Base-by-base conservation (phyloP, 2,329 filamentous ascomycete species). In the Waltergamsia citrina region DNA sequence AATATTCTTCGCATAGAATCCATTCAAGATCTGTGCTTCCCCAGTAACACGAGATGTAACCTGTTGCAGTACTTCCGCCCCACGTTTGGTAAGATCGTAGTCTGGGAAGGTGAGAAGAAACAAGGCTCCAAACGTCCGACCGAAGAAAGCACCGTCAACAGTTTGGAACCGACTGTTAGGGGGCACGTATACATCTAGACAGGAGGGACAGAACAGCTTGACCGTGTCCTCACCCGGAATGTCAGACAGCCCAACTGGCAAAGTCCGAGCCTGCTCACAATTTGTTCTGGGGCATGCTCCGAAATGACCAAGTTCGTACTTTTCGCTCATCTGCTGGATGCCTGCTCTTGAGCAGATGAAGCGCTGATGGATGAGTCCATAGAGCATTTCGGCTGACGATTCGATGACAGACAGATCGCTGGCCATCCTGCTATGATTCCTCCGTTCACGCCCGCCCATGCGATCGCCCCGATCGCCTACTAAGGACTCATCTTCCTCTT, bases 21-120 rank as follows among this genome's bases (percentile, higher is more conserved):
- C 92, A 56, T 98, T 96, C 49, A 96, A 77, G 42, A 71, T 65
- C 7, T 54, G 53, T 15, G 74, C 69, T 18, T 66, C 62, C 3
- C 55, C 55, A 25, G 57, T 40, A 22, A 58, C 43, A 15, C 55
- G 51, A 20, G 59, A 51, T 33, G 45, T 48, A 18, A 44, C 41
- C 43, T 45, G 47, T 42, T 58, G 56, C 36, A 81, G 60, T n/a
- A 71, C 62, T 32, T 81, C 72, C 35, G 68, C 63, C 37, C 79
- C 79, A 46, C 78, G 77, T 50, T 82, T 80, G 21, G 79, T 80
- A 39, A 96, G 77, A 47, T 95, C 87, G 52, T 95, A 83, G 53
- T 98, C 92, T 23, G 92, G 90, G 59, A 96, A 98, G 25, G 90
- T 98, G 68, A 98, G 90, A 56, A 98, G 86, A 65, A 98, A 98